Base-by-base conservation (phyloP, 345 rosid genomes). In the Citrus sp. region DNA sequence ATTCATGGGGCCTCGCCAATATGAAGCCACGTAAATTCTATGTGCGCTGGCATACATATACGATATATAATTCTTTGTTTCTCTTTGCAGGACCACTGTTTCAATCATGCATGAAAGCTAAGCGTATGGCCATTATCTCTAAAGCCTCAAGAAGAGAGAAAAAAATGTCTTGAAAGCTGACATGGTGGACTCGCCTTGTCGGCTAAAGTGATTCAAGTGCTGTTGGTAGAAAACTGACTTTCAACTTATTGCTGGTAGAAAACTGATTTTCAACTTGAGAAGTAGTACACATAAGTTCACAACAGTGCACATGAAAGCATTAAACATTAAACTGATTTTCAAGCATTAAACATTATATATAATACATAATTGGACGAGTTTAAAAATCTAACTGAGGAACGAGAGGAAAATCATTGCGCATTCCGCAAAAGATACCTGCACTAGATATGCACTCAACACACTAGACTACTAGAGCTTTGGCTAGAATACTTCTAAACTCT, bases 101-200 rank as follows among this genome's bases (percentile, higher is more conserved):
- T 38, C 37, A 75, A 21, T 63, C 46, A 5, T 30, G 56, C 46
- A 13, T 30, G 56, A 63, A 73, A 61, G 61, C 10, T 72, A 58
- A 72, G 73, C 34, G 49, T 35, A 18, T 18, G n/a, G 58, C 21
- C 58, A 54, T 73, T 73, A 80, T 79, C 81, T 64, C 71, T 10
- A 64, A 72, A 79, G 81, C 70, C 40, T 25, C 25, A 66, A 37
- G 12, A n/a, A 27, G 37, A 18, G 24, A 21, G 21, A 14, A 51
- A n/a, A 51, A 22, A 61, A 51, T 64, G 51, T 13, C 38, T 28
- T 19, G 3, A 51, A 34, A 71, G 24, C 13, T 46, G 30, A 70
- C 22, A 70, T 28, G 40, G 3, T 9, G 24, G 37, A 65, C 46
- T 34, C 46, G 51, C 1, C 69, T 24, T 74, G 77, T 64, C 78